Base-by-base conservation (phyloP, 129 eudicot species). In the Helianthus annuus region DNA sequence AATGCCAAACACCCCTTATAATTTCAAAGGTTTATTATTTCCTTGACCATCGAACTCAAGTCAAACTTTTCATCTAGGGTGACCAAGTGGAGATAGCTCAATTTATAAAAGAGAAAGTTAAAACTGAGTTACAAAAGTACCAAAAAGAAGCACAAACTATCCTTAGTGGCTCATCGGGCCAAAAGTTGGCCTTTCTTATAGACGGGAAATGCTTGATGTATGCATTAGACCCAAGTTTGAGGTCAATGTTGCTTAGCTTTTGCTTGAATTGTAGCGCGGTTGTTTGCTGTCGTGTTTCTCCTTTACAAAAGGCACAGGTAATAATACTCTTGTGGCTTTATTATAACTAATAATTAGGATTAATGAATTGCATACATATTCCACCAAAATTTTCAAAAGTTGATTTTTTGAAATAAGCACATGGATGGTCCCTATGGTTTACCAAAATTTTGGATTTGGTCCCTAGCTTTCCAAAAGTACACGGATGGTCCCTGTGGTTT, bases 201-300 rank as follows among this genome's bases (percentile, higher is more conserved):
- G 97, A 90, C 68, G 98, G 98, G 63, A 94, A 94, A 71, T 94
- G 97, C 84, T 79, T 94, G 78, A 94, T 94, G 98, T 94, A 87
- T 81, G 98, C 97, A 44, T 73, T 94, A 78, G 98, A 94, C 76
- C 96, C 96, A 49, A 94, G 86, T 73, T 61, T 94, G 81, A 90
- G 98, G 55, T 88, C 78, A 48, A 84, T 83, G 79, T 82, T 94
- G 58, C 85, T 94, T 42, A 94, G 66, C 76, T 85, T 94, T 82
- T 90, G 97, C 85, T 79, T 94, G 78, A 94, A 88, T 67, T 94
- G 98, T 70, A 87, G 78, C 62, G 85, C 98, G 54, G 98, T 93
- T 39, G 93, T 93, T 66, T 93, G 98, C 62, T 93, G 98, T 60
- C 89, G 98, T 61, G 98, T 93, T 79, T 93, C 98, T 74, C 98